These are phyloP conservation scores for Penicillium maclennaniae DNA, from an alignment of 495 filamentous ascomycete species.

Conservation along the genomic window DNA sequence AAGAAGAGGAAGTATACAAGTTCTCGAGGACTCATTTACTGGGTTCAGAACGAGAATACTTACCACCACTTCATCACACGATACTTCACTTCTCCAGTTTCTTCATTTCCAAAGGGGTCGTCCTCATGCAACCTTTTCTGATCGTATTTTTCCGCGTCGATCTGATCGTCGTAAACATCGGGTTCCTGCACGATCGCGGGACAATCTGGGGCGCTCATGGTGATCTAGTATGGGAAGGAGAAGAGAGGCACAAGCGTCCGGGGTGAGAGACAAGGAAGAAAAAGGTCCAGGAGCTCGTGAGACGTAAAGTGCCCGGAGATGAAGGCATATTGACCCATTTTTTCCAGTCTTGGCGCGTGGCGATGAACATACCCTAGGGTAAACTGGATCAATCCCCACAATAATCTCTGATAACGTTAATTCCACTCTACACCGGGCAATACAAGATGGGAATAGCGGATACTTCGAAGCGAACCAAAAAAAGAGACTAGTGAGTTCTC, in stretches of 20 bases:
- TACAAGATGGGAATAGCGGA: neutral
- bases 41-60: neutral
- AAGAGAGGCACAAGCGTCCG: neutral
- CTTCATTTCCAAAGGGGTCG: slow-evolving; percentile 38
- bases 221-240: neutral
- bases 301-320: slow-evolving; percentile 16
- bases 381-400: slow-evolving; percentile 3
- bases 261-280: slow-evolving; percentile 6
- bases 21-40: neutral
- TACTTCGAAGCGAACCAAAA: neutral
- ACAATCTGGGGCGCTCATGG: slow-evolving; percentile 16
- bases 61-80: slow-evolving; percentile 39
- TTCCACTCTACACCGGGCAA: neutral
- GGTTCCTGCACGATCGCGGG: slow-evolving; percentile 10
- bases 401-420: neutral
- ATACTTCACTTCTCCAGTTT: slow-evolving; percentile 33
- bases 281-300: slow-evolving; percentile 5
- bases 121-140: slow-evolving; percentile 12
- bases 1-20: neutral
- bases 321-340: slow-evolving; percentile 17
- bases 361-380: slow-evolving; percentile 13
- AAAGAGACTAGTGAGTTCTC: neutral
- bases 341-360: slow-evolving; percentile 25
- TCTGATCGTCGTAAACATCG: slow-evolving; percentile 14
- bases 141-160: slow-evolving; percentile 16